Evolutionary conservation across 768 basidiomycete genomes (phyloP).

Genomic region (Auricularia sp.): DNA sequence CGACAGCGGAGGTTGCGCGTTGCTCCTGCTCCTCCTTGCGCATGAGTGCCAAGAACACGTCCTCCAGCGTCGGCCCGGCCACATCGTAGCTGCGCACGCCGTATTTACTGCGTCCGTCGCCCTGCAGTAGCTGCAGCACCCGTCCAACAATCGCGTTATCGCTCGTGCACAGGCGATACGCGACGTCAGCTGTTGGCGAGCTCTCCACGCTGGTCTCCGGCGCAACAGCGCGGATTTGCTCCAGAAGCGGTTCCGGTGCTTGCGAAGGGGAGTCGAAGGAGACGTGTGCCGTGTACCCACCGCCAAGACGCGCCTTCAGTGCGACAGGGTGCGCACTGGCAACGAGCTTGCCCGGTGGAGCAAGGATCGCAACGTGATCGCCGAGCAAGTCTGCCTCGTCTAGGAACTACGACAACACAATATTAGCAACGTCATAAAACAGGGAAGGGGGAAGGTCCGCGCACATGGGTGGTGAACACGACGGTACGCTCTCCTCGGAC

Average conservation of each 20-base stretch:
- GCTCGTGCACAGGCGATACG: slow-evolving; percentile 52
- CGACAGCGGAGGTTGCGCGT: slow-evolving; percentile 16
- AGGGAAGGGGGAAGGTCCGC: slow-evolving; percentile 12
- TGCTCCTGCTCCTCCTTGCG: slow-evolving; percentile 7
- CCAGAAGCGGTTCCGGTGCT: slow-evolving; percentile 26
- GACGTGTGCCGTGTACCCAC: slow-evolving; percentile 58
- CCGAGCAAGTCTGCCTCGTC: slow-evolving; percentile 74
- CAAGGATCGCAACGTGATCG: slow-evolving; percentile 65
- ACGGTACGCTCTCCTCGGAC: slow-evolving; percentile 58
- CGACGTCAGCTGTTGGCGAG: slow-evolving; percentile 30
- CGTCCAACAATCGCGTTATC: slow-evolving; percentile 43
- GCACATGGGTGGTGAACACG: slow-evolving; percentile 69
- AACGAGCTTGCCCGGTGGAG: slow-evolving; percentile 63
- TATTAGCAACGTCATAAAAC: slow-evolving; percentile 1
- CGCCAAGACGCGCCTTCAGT: slow-evolving; percentile 60
- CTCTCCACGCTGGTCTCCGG: slow-evolving; percentile 22
- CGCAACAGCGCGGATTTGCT: slow-evolving; percentile 32
- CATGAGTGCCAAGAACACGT: slow-evolving; percentile 73
- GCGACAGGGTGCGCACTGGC: slow-evolving; percentile 64
- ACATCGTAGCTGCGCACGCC: slow-evolving; percentile 50
- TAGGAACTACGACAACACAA: slow-evolving; percentile 38
- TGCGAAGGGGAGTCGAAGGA: slow-evolving; percentile 26
- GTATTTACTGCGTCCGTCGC: slow-evolving; percentile 24
- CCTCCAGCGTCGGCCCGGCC: slow-evolving; percentile 66
- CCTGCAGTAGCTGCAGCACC: slow-evolving; percentile 46